Conservation (phyloP, 2,329 filamentous ascomycete species). For the Didymella sp. region DNA sequence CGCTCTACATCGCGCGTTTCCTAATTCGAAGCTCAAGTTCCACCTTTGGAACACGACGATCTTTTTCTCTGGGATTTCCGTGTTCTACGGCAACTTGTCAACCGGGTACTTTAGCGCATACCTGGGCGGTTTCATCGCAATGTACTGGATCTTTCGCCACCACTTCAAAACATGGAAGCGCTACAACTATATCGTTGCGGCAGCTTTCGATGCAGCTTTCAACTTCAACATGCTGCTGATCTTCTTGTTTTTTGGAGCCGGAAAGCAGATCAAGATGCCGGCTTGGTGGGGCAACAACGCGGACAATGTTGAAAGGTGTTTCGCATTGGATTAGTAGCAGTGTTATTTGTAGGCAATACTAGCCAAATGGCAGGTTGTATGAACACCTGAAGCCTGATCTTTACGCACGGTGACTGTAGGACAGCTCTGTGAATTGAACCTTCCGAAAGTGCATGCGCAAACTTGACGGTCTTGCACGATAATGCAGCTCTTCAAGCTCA, state of each 20-base stretch:
- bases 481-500: too few species aligned
- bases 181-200: constrained; percentile 68
- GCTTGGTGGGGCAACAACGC: constrained; percentile 69
- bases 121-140: constrained; percentile 66
- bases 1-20: constrained; percentile 61
- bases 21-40: constrained; percentile 60
- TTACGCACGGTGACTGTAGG: too few species aligned
- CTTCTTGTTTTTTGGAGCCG: constrained; percentile 66
- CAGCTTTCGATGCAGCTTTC: constrained; percentile 68
- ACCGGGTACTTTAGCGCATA: constrained; percentile 65
- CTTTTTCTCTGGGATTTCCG: constrained; percentile 63
- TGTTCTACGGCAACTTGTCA: constrained; percentile 68
- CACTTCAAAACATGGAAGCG: constrained; percentile 65
- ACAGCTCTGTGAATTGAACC: too few species aligned
- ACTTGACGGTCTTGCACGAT: too few species aligned
- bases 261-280: constrained; percentile 65
- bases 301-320: constrained; percentile 64
- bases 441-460: too few species aligned
- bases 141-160: constrained; percentile 65
- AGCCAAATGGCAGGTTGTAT: background rate
- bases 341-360: background rate
- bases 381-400: too few species aligned
- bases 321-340: constrained; percentile 54
- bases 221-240: constrained; percentile 68
- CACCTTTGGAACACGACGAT: constrained; percentile 67